Evolutionary conservation across 2,329 filamentous ascomycete genomes (phyloP).

Genomic region (Talaromyces islandicus): DNA sequence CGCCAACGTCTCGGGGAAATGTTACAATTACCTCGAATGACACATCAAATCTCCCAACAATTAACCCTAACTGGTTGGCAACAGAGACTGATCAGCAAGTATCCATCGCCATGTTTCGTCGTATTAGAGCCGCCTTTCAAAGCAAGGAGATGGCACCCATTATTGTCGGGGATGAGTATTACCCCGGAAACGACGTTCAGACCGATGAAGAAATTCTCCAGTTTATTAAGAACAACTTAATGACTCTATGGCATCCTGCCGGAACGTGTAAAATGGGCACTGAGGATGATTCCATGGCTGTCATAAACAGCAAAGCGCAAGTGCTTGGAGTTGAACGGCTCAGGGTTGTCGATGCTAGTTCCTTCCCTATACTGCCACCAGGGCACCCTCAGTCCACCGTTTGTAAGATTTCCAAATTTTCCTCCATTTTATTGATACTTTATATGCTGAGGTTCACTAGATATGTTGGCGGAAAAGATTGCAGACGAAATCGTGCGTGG

Average conservation of each 20-base stretch:
- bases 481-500: background rate
- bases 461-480: background rate
- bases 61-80: slow-evolving; percentile 43
- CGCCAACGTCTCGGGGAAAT: slow-evolving; percentile 40
- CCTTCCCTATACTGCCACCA: background rate
- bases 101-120: slow-evolving; percentile 37
- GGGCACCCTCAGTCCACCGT: background rate
- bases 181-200: slow-evolving; percentile 31
- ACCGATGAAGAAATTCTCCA: slow-evolving; percentile 40
- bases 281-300: slow-evolving; percentile 3
- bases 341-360: slow-evolving; percentile 13
- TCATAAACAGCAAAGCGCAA: slow-evolving; percentile 10
- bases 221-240: slow-evolving; percentile 16
- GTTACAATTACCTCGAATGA: slow-evolving; percentile 36
- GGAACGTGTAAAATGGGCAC: slow-evolving; percentile 13
- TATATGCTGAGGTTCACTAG: background rate
- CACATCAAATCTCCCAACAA: slow-evolving; percentile 32
- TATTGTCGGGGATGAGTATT: slow-evolving; percentile 30
- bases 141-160: slow-evolving; percentile 23
- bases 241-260: slow-evolving; percentile 4
- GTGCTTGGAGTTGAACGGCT: slow-evolving; percentile 13
- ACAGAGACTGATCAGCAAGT: slow-evolving; percentile 36
- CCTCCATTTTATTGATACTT: too few relatives aligned
- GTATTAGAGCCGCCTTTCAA: slow-evolving; percentile 34
- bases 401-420: background rate